Base-by-base conservation (phyloP, 257 asterid species). In the Petunia secreta region DNA sequence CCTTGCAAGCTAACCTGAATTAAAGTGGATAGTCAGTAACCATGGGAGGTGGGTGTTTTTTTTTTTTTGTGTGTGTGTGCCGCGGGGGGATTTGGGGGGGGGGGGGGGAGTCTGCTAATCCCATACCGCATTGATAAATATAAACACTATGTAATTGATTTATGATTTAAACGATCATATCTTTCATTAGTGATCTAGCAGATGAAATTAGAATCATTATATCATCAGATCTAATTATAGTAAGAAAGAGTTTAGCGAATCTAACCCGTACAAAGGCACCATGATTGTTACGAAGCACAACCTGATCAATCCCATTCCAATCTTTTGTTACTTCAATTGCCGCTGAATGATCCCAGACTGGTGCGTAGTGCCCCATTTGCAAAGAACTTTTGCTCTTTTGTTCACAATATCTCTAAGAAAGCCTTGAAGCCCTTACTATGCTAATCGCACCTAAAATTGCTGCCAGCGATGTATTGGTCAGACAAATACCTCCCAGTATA, bases 181-280 rank as follows among this genome's bases (percentile, higher is more conserved):
- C 46, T 39, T 64, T 73, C 40, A 54, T 5, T 43, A 79, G 15
- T 80, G 75, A 82, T 11, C 4, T 60, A 78, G 67, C 59, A 40
- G 40, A 80, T 60, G 64, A 82, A 34, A 53, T 40, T 37, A 78
- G 67, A 11, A 60, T 62, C 63, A 48, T 77, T 48, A 74, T 75
- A 14, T 59, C 54, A 66, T 46, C 62, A 82, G 15, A 55, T 62
- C 58, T 66, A 11, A 46, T 38, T 78, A 74, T 78, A 59, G 48
- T 4, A 57, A 80, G 73, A 25, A 63, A 83, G 39, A 67, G 81
- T 73, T 36, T 54, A 66, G 38, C 52, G 82, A 81, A 86, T 86
- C 94, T 86, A 79, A 95, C 99, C 88, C 90, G 86, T 4, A 92
- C 97, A 54, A 95, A 95, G 1, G 99, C 95, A 46, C 99, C 99